Conservation (phyloP, 2,329 filamentous ascomycete genomes). For the Pseudogymnoascus sp. region DNA sequence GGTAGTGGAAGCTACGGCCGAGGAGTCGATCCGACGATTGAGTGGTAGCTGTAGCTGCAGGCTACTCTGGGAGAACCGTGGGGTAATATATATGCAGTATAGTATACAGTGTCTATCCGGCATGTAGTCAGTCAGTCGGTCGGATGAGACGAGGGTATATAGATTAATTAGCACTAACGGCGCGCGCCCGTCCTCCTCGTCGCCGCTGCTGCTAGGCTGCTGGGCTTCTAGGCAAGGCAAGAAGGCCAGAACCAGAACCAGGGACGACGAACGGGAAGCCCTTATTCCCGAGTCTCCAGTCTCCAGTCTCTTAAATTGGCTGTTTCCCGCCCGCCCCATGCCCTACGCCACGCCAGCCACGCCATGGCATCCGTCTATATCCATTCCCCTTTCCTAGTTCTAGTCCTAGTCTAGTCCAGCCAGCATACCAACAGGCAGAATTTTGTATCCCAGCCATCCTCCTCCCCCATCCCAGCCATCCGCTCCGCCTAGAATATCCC, state of each 20-base stretch:
- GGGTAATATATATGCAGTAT: neutral
- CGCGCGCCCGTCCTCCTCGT: neutral
- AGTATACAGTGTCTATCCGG: neutral
- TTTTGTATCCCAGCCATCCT: neutral
- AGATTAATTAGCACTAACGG: neutral
- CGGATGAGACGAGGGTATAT: neutral
- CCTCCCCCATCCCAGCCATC: neutral
- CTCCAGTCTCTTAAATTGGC: neutral
- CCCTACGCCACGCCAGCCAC: neutral
- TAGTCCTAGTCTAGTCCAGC: neutral
- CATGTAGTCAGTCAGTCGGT: neutral
- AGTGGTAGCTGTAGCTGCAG: neutral
- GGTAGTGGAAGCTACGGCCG: too few relatives aligned
- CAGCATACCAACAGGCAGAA: neutral
- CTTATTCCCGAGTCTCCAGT: neutral
- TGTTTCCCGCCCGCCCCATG: neutral
- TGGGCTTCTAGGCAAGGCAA: neutral
- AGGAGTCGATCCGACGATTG: neutral
- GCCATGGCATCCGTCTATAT: neutral
- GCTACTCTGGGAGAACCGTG: neutral
- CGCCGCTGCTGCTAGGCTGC: neutral
- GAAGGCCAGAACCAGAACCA: neutral
- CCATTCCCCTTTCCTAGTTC: neutral
- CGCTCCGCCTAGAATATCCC: neutral
- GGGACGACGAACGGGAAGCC: neutral